phyloP scores from a whole-genome alignment of 768 basidiomycete species.

The Rhodocollybia butyracea region DNA sequence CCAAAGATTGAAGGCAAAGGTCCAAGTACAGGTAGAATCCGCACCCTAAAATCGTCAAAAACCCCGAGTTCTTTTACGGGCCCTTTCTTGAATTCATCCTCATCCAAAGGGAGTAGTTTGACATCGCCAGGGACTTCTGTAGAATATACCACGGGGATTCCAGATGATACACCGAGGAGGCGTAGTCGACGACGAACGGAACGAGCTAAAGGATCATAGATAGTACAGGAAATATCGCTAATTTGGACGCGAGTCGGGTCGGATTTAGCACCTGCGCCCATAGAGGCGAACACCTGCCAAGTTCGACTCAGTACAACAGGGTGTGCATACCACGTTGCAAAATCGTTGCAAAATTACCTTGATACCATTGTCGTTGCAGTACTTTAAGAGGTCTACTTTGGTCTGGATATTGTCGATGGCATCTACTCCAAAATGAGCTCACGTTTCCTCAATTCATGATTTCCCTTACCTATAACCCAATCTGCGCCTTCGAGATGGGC shows the following conservation, averaged over 20 bases:
- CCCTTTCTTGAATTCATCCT: constrained; percentile 91
- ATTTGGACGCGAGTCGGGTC: constrained; percentile 97
- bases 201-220: constrained; percentile 94
- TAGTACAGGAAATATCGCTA: constrained; percentile 86
- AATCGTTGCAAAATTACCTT: constrained; percentile 60
- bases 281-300: constrained; percentile 90
- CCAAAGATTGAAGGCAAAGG: constrained; percentile 91
- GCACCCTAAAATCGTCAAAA: constrained; percentile 90
- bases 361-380: constrained; percentile 77
- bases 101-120: constrained; percentile 83
- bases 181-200: constrained; percentile 80
- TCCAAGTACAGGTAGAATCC: constrained; percentile 89
- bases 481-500: constrained; percentile 77
- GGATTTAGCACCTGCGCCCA: constrained; percentile 94
- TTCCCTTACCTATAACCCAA: constrained; percentile 79
- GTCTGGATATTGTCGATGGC: constrained; percentile 98
- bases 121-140: constrained; percentile 91
- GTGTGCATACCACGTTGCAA: background rate
- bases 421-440: constrained; percentile 40
- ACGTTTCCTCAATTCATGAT: constrained; percentile 15
- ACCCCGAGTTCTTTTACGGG: constrained; percentile 84
- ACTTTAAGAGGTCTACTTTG: constrained; percentile 89
- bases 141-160: constrained; percentile 90
- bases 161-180: constrained; percentile 52
- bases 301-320: constrained; percentile 1